Conservation (phyloP, 139 green algal genomes). For the Nannochloris sp. region DNA sequence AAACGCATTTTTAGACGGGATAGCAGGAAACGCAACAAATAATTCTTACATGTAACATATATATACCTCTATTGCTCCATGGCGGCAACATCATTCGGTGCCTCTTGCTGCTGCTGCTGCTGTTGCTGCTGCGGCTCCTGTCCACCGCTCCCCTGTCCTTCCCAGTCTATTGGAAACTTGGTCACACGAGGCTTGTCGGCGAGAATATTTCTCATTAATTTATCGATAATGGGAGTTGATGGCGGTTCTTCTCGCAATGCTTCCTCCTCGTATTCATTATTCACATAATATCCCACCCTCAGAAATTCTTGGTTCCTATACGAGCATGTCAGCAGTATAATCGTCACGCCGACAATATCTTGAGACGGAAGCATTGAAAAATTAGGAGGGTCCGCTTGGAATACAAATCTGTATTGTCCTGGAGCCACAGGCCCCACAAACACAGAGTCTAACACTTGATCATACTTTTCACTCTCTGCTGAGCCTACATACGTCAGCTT, state of each 20-base stretch:
- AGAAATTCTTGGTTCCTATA: constrained; percentile 81
- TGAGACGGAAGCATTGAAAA: constrained; percentile 57
- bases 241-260: constrained; percentile 75
- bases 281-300: constrained; percentile 91
- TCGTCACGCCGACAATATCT: constrained; percentile 87
- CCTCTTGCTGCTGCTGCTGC: background rate
- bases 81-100: background rate
- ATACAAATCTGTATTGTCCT: constrained; percentile 85
- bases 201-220: constrained; percentile 60
- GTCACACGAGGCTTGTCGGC: constrained; percentile 89
- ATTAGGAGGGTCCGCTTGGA: constrained; percentile 81
- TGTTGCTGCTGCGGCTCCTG: background rate
- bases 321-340: constrained; percentile 90
- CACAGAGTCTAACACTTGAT: constrained; percentile 88
- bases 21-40: background rate
- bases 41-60: background rate
- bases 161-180: constrained; percentile 63
- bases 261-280: constrained; percentile 89
- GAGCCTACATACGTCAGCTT: constrained; percentile 92
- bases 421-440: constrained; percentile 83
- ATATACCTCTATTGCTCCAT: background rate
- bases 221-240: constrained; percentile 51
- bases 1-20: background rate
- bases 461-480: constrained; percentile 83
- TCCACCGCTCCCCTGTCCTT: constrained; percentile 2